Base-by-base conservation (phyloP, 768 basidiomycete species). In the Boletales sp. region DNA sequence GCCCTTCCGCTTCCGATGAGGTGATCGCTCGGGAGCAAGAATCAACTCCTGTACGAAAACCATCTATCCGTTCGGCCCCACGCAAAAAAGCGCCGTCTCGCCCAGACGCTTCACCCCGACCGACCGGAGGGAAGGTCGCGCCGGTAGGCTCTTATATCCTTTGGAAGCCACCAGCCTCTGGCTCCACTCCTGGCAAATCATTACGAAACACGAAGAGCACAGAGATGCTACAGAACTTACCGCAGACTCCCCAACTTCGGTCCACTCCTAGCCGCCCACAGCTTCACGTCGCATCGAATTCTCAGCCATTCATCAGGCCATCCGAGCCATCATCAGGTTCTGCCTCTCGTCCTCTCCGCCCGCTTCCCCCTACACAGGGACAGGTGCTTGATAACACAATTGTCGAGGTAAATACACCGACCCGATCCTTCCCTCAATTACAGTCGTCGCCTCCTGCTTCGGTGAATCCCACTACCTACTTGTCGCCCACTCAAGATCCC, bases 401-500 rank as follows among this genome's bases (percentile, higher is more conserved):
- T 41, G 33, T 46, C 12, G 68, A 68, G 13, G 36, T 35, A 21
- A 59, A 53, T 34, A 11, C 44, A 57, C 46, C 56, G 15, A 44
- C 39, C 4, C 60, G 68, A 36, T 32, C 59, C 25, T 55, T 62
- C 9, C 51, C 58, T 5, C 64, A 66, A 28, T 44, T 57, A n/a
- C 65, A 66, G 19, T 37, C 66, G 9, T 58, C 63, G 11, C 55
- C 64, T 21, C 49, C 56, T 9, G 40, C 45, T 19, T 58, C 57
- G 17, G 57, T 53, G 6, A 56, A 57, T 32, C 44, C 57, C 44
- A 53, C 58, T 18, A 39, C 64, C 7, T 68, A 70, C 44, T 64
- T 74, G 47, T 76, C 79, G 14, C 74, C 80, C 7, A 72, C 61
- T 48, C 72, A 75, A 44, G 85, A 87, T 1, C 81, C 83, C 2